Evolutionary conservation across 2,329 filamentous ascomycete species (phyloP).

Genomic region (Nothophaeocryptopus gaeumannii): DNA sequence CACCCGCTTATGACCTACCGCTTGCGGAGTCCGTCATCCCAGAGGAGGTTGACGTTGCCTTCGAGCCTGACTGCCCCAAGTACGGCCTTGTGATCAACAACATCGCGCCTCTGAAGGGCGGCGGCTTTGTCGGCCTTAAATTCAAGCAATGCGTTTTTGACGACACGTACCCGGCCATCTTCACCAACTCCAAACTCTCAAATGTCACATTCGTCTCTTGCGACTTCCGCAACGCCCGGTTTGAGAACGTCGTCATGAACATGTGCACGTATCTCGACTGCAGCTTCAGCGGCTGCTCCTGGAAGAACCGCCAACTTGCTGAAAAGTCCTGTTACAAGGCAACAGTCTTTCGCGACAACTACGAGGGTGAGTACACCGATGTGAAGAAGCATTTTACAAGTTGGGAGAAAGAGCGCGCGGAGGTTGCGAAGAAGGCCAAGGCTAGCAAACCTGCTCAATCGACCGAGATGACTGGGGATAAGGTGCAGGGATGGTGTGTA

Average conservation of each 20-base stretch:
- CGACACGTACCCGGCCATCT: neutral
- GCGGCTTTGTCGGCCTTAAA: slow-evolving; percentile 5
- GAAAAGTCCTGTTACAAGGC: neutral
- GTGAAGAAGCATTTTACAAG: slow-evolving; percentile 74
- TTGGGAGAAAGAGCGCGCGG: slow-evolving; percentile 78
- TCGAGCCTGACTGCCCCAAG: neutral
- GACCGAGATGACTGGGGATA: neutral
- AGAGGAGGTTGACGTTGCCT: no score
- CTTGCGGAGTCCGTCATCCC: no score
- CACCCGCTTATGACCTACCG: no score
- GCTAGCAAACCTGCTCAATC: slow-evolving; percentile 26
- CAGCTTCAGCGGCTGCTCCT: neutral
- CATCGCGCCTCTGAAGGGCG: neutral
- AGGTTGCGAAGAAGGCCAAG: slow-evolving; percentile 69
- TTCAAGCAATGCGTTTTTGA: slow-evolving; percentile 11
- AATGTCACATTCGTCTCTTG: slow-evolving; percentile 7
- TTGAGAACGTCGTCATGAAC: slow-evolving; percentile 6
- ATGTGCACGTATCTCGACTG: neutral
- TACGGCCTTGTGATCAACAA: slow-evolving; percentile 8
- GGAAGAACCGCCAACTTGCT: slow-evolving; percentile 4
- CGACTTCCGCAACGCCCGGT: slow-evolving; percentile 1
- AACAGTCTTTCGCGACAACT: neutral
- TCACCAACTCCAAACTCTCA: slow-evolving; percentile 6
- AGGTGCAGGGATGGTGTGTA: neutral
- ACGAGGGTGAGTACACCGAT: neutral